Base-by-base conservation (phyloP, 1,284 basidiomycete species). In the Ceratobasidium papillatum region DNA sequence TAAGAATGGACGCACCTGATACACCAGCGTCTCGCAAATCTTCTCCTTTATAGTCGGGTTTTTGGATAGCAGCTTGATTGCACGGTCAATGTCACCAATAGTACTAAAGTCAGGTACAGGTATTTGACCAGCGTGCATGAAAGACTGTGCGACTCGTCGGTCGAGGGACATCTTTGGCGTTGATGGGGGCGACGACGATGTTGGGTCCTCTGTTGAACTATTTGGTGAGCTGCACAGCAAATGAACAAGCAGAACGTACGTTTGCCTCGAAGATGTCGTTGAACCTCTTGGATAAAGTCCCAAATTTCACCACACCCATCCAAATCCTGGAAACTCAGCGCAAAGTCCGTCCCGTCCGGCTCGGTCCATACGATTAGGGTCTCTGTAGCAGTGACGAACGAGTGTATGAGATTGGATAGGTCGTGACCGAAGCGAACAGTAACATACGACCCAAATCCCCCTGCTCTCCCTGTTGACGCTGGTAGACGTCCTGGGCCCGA, bases 331-430 rank as follows among this genome's bases (percentile, higher is more conserved):
- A 99, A 99, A 78, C 95, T 98, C 64, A 99, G 86, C 1, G 98
- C 98, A 82, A 98, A 96, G 82, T 99, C 97, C 30, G 92, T 90
- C 30, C 95, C 94, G 78, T 95, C 92, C 0, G 94, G 94, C 81
- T 99, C 97, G 0, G 97, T 99, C 97, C 97, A 99, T 14, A 99
- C 97, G 77, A 99, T 98, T 58, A 99, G 87, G 1, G 98, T 99
- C 78, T 99, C 97, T 95, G 81, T 19, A 32, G 36, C 5, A 11
- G 19, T 25, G 27, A 56, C 22, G 43, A 45, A 34, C 22, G 14
- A 56, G n/a, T 30, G 30, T 8, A 54, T 51, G 74, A 68, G 71
- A 74, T 49, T 30, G 45, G 38, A 36, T 45, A 52, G 58, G 54
- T 47, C 41, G 56, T 77, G 71, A 75, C 62, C 22, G 51, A 65